Conservation (phyloP, 257 asterid genomes). For the Fraxinus cuspidata region DNA sequence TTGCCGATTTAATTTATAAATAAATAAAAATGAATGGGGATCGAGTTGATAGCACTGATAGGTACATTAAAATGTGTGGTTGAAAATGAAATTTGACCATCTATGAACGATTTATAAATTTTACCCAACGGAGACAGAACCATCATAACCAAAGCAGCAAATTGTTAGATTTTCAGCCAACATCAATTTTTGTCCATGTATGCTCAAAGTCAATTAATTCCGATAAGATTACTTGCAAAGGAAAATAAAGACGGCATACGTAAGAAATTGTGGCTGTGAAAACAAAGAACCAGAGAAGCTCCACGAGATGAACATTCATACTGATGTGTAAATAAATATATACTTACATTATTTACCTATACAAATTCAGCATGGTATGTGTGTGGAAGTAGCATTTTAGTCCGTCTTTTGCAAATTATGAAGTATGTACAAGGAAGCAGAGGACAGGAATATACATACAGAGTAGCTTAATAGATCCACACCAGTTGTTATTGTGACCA, state of each 20-base stretch:
- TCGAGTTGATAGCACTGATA: too few relatives aligned
- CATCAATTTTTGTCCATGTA: background rate
- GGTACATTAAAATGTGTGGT: too few relatives aligned
- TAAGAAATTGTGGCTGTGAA: background rate
- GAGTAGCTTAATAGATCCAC: constrained; percentile 83
- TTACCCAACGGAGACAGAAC: too few relatives aligned
- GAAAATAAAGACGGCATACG: background rate
- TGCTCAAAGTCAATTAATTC: background rate
- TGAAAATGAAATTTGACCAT: too few relatives aligned
- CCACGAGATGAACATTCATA: background rate
- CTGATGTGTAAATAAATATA: background rate
- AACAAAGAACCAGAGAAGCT: background rate
- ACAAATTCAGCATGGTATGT: background rate
- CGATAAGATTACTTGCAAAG: background rate
- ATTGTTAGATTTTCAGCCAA: too few relatives aligned
- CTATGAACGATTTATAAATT: too few relatives aligned
- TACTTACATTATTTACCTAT: background rate
- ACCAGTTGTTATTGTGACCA: constrained; percentile 86
- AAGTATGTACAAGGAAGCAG: constrained; percentile 90
- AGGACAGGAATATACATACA: constrained; percentile 76
- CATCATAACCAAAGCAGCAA: background rate
- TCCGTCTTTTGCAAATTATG: constrained; percentile 78
- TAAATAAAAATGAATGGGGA: too few relatives aligned
- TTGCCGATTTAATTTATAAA: too few relatives aligned
- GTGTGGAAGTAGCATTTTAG: constrained; percentile 3